These are phyloP conservation scores for Solanum neorickii DNA, from an alignment of 257 asterid species.

Conservation along the genomic window DNA sequence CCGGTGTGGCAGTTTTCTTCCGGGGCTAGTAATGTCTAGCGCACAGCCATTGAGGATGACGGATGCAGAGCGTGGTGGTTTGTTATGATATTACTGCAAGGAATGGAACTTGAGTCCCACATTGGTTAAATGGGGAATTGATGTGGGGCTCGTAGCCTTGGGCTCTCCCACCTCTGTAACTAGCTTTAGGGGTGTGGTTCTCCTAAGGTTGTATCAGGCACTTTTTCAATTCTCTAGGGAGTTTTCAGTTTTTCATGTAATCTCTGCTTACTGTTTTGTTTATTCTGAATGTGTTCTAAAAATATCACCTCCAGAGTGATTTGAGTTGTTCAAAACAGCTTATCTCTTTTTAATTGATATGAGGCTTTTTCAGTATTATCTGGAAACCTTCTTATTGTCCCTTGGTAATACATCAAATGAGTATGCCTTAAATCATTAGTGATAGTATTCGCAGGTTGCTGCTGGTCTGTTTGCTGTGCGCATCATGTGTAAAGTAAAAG, in stretches of 20 bases:
- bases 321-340: not conserved
- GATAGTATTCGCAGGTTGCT: constrained; percentile 45
- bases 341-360: not conserved
- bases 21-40: not conserved
- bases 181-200: not conserved
- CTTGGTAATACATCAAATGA: not conserved
- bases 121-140: not conserved
- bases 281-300: not conserved
- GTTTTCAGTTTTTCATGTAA: not conserved
- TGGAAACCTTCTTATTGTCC: not conserved
- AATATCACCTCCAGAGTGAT: not conserved
- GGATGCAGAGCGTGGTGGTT: not conserved
- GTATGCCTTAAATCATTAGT: not conserved
- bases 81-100: not conserved
- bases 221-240: not conserved
- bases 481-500: constrained; percentile 53
- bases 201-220: not conserved
- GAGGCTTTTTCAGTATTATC: not conserved
- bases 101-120: not conserved
- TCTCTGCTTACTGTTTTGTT: not conserved
- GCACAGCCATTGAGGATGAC: not conserved
- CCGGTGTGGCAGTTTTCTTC: not conserved
- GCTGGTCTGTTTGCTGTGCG: constrained; percentile 57
- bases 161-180: not conserved
- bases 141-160: not conserved